phyloP scores from a whole-genome alignment of 2,329 filamentous ascomycete genomes.

The Fusarium sp. region DNA sequence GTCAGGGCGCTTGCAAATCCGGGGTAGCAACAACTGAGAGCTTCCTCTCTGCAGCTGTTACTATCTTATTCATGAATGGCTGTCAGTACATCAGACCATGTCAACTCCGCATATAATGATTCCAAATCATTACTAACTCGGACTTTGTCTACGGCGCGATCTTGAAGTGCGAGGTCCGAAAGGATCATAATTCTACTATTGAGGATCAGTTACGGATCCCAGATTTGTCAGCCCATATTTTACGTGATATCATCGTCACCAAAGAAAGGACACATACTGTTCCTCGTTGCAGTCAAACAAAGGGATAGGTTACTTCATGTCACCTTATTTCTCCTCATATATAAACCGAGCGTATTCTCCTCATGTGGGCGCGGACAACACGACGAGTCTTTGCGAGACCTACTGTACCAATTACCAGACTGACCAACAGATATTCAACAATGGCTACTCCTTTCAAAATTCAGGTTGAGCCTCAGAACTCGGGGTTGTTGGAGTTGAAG shows the following conservation, averaged over 20 bases:
- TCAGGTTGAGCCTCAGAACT: conserved; percentile 60
- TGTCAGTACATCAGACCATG: conserved; percentile 2
- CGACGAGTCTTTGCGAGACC: conserved; percentile 32
- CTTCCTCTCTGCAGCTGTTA: neutral
- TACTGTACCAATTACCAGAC: neutral
- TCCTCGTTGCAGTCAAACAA: neutral
- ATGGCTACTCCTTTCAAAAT: conserved; percentile 65
- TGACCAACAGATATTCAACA: conserved; percentile 11
- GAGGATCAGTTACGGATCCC: neutral
- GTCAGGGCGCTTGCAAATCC: conserved; percentile 40
- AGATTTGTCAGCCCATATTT: conserved; percentile 32
- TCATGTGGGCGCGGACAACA: conserved; percentile 30
- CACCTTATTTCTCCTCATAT: neutral
- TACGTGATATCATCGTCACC: conserved; percentile 25
- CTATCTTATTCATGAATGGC: neutral
- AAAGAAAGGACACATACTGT: neutral
- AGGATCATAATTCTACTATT: neutral
- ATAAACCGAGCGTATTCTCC: neutral
- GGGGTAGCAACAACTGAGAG: conserved; percentile 22
- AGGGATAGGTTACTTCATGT: neutral
- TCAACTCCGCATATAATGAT: conserved; percentile 12
- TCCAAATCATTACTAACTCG: conserved; percentile 3
- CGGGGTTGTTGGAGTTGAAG: conserved; percentile 61
- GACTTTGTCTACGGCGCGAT: neutral
- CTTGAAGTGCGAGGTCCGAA: conserved; percentile 14